Percentiles rank a stretch among this genome's conserved stretches.
Evolutionary conservation across 345 rosid genomes (phyloP).

Genomic region (Garcia nutans): DNA sequence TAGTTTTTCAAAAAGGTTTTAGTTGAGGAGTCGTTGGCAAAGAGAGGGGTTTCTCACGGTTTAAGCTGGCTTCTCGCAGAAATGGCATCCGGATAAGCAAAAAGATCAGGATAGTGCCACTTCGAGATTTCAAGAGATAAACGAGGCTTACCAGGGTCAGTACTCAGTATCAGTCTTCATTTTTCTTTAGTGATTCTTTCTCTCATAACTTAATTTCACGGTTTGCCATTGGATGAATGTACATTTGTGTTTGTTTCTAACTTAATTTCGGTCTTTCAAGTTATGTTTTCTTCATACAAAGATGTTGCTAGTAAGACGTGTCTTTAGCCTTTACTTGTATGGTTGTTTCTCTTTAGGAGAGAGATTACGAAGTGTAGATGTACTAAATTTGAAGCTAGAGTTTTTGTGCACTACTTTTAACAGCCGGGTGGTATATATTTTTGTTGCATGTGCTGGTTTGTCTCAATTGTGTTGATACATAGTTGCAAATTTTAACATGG

Average conservation of each 20-base stretch:
- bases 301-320: background rate
- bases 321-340: background rate
- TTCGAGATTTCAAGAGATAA: slow-evolving; percentile 88
- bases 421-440: background rate
- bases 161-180: slow-evolving; percentile 17
- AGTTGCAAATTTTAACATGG: background rate
- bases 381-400: background rate
- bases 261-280: background rate
- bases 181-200: background rate
- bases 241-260: background rate
- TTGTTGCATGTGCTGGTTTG: background rate
- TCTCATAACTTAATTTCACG: background rate
- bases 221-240: background rate
- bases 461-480: background rate
- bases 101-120: slow-evolving; percentile 63
- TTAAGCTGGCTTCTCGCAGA: slow-evolving; percentile 42
- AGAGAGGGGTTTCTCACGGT: background rate
- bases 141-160: slow-evolving; percentile 92
- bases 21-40: background rate
- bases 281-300: background rate
- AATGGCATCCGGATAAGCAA: slow-evolving; percentile 95
- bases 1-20: background rate
- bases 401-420: background rate
- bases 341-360: background rate
- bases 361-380: background rate